phyloP scores from a whole-genome alignment of 2,329 filamentous ascomycete species.

The Dothiorella sarmentorum region DNA sequence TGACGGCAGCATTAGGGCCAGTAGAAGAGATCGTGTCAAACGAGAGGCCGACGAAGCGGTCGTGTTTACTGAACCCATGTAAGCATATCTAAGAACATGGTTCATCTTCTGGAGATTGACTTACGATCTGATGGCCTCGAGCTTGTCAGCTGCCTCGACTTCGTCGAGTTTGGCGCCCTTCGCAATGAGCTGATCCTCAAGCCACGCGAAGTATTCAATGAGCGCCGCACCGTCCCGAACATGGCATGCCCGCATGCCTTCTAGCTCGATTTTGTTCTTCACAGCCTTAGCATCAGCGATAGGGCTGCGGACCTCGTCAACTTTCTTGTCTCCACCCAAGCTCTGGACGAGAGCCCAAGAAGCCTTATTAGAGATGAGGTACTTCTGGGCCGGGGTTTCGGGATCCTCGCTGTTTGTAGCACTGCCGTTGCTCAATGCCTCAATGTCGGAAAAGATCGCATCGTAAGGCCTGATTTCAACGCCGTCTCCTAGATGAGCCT shows the following conservation, averaged over 20 bases:
- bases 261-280: conserved; percentile 85
- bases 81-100: neutral
- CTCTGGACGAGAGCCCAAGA: conserved; percentile 91
- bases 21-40: conserved; percentile 97
- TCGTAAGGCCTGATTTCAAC: conserved; percentile 79
- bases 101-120: too few relatives aligned
- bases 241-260: conserved; percentile 92
- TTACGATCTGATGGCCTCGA: conserved; percentile 67
- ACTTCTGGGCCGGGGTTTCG: conserved; percentile 57
- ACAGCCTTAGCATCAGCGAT: conserved; percentile 88
- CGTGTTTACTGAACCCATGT: conserved; percentile 47
- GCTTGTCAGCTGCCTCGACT: conserved; percentile 84
- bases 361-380: conserved; percentile 79
- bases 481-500: conserved; percentile 64
- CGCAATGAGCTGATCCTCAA: conserved; percentile 79
- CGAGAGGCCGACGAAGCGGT: conserved; percentile 83
- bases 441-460: conserved; percentile 74
- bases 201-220: conserved; percentile 92
- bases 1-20: conserved; percentile 86
- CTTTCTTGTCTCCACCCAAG: conserved; percentile 77
- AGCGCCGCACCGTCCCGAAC: conserved; percentile 88
- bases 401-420: conserved; percentile 32
- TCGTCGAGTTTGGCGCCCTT: conserved; percentile 77
- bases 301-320: conserved; percentile 83
- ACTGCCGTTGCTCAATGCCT: conserved; percentile 53